Evolutionary conservation across 2,329 filamentous ascomycete species (phyloP).

Genomic region (Harringtonia lauricola): DNA sequence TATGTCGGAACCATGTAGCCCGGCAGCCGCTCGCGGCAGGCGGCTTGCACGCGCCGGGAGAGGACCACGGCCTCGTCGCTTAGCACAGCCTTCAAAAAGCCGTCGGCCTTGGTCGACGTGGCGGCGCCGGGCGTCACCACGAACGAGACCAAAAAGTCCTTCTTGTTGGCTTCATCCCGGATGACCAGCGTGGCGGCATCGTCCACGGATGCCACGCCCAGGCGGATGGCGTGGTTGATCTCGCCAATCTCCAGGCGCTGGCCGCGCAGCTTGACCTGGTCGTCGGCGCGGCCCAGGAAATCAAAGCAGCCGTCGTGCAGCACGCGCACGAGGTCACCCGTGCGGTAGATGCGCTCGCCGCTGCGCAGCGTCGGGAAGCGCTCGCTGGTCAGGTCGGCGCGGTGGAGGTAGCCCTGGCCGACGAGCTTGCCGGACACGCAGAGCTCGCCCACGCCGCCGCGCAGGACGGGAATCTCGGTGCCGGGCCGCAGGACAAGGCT

Average conservation of each 20-base stretch:
- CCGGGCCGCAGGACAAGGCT: constrained; percentile 64
- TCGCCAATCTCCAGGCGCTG: constrained; percentile 85
- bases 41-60: constrained; percentile 37
- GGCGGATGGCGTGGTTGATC: constrained; percentile 73
- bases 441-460: constrained; percentile 75
- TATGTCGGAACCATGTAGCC: constrained; percentile 89
- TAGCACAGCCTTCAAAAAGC: constrained; percentile 14
- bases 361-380: constrained; percentile 56
- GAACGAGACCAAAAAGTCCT: constrained; percentile 76
- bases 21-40: constrained; percentile 61
- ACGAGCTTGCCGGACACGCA: constrained; percentile 82
- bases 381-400: constrained; percentile 64
- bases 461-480: constrained; percentile 59
- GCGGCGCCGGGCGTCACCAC: constrained; percentile 26
- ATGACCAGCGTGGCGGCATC: constrained; percentile 71
- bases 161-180: constrained; percentile 59
- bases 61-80: constrained; percentile 26
- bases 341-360: constrained; percentile 64
- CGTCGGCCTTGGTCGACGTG: neutral
- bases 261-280: constrained; percentile 84
- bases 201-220: constrained; percentile 41
- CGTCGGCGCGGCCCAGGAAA: constrained; percentile 79
- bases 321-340: constrained; percentile 77
- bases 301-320: constrained; percentile 74
- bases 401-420: constrained; percentile 79